These are phyloP conservation scores for Rasamsonia emersonii DNA, from an alignment of 2,329 filamentous ascomycete species.

Conservation along the genomic window DNA sequence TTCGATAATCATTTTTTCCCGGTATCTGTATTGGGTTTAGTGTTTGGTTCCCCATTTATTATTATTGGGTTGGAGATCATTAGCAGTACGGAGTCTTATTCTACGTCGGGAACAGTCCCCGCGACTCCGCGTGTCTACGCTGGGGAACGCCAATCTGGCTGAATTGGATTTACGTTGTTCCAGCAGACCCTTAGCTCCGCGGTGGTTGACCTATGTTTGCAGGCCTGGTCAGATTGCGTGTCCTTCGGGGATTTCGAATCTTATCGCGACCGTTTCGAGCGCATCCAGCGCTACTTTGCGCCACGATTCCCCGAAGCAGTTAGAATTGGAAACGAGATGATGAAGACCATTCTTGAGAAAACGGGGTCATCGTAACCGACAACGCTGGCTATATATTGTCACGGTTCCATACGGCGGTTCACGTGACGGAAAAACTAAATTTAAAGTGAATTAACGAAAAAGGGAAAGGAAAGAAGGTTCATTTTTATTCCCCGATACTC, in stretches of 20 bases:
- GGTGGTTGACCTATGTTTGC: not conserved
- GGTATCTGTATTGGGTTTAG: too few relatives aligned
- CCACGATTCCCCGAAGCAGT: conserved; percentile 82
- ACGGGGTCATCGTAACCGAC: conserved; percentile 33
- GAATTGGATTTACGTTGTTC: not conserved
- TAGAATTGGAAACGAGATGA: conserved; percentile 90
- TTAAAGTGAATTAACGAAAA: too few relatives aligned
- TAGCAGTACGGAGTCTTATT: not conserved
- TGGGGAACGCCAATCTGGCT: too few relatives aligned
- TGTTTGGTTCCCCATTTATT: too few relatives aligned
- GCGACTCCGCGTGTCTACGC: too few relatives aligned
- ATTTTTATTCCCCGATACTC: too few relatives aligned
- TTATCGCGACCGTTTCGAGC: conserved; percentile 84
- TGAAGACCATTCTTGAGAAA: conserved; percentile 85
- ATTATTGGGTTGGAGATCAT: not conserved
- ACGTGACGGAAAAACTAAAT: too few relatives aligned
- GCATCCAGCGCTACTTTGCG: conserved; percentile 85
- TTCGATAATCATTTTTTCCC: too few relatives aligned
- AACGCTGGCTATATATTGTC: too few relatives aligned
- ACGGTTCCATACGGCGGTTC: too few relatives aligned
- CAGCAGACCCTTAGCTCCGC: too few relatives aligned
- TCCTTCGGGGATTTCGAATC: conserved; percentile 84
- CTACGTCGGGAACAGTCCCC: not conserved
- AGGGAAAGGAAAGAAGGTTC: too few relatives aligned
- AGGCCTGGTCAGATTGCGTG: conserved; percentile 92